Percentiles rank a stretch among this genome's conserved stretches.
These are phyloP conservation scores for Cyathus striatus DNA, from an alignment of 768 basidiomycete genomes.

Conservation along the genomic window DNA sequence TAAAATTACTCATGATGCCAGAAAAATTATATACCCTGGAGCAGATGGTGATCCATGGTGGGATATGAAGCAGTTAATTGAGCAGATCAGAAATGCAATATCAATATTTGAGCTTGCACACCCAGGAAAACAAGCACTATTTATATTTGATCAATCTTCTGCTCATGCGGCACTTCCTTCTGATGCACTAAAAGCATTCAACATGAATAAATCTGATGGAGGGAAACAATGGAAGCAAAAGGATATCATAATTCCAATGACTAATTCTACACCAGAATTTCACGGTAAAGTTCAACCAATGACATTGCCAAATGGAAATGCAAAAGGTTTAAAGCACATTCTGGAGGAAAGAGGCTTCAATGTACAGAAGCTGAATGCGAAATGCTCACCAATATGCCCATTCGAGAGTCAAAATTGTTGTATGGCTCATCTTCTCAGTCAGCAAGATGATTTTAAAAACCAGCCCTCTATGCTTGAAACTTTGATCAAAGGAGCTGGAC, in stretches of 20 bases:
- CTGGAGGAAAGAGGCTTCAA: conserved; percentile 2
- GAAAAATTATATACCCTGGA: conserved; percentile 31
- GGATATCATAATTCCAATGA: conserved; percentile 30
- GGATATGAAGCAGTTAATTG: conserved; percentile 27
- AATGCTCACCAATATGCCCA: conserved; percentile 8
- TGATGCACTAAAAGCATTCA: conserved; percentile 33
- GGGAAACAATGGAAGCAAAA: conserved; percentile 27
- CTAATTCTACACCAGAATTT: conserved; percentile 20
- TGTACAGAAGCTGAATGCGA: neutral
- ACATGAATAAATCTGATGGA: conserved; percentile 37
- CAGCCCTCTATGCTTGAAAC: conserved; percentile 25
- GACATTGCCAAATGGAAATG: conserved; percentile 20
- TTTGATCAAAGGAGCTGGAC: conserved; percentile 21
- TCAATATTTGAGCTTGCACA: conserved; percentile 27
- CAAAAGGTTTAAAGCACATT: conserved; percentile 4
- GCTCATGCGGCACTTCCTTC: conserved; percentile 30
- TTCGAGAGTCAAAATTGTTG: too few relatives aligned
- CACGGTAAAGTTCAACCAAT: conserved; percentile 28
- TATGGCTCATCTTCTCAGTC: conserved; percentile 25
- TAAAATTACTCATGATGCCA: conserved; percentile 19
- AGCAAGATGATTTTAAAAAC: conserved; percentile 32
- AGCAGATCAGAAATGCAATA: conserved; percentile 26
- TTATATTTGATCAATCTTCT: conserved; percentile 39
- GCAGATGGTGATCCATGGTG: conserved; percentile 31
- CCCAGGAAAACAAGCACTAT: conserved; percentile 22